A percentile compares a stretch with the other conserved stretches of the same genome.
phyloP scores from a whole-genome alignment of 352 stramenopile genomes.

The Phytopythium cucurbitacearum region DNA sequence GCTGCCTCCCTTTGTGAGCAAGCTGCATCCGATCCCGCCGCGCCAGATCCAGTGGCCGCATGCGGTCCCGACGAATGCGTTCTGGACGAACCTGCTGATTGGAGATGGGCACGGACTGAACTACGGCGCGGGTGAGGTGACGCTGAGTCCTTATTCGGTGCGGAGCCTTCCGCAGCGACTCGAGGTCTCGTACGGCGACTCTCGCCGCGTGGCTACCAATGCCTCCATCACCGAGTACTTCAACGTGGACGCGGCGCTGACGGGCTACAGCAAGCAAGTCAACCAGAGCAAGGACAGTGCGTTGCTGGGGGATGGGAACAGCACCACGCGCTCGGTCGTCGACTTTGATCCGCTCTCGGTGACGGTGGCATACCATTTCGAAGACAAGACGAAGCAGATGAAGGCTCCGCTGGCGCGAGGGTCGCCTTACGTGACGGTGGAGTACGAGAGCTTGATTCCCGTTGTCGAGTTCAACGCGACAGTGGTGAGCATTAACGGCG shows the following conservation, averaged over 20 bases:
- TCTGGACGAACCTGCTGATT: conserved; percentile 88
- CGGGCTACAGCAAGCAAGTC: conserved; percentile 43
- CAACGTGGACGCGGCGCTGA: conserved; percentile 69
- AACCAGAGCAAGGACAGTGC: conserved; percentile 12
- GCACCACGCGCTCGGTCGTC: conserved; percentile 50
- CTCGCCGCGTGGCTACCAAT: conserved; percentile 56
- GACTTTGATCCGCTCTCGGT: conserved; percentile 68
- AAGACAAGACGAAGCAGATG: conserved; percentile 43
- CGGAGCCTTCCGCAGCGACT: conserved; percentile 59
- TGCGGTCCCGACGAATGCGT: conserved; percentile 84
- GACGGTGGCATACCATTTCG: conserved; percentile 55
- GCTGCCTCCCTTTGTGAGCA: conserved; percentile 46
- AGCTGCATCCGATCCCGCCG: conserved; percentile 53
- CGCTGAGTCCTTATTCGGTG: conserved; percentile 81
- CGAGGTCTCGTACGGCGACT: conserved; percentile 82
- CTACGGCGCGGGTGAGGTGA: conserved; percentile 65
- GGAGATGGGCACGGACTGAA: conserved; percentile 71
- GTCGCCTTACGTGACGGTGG: conserved; percentile 76
- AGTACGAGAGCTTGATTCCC: conserved; percentile 66
- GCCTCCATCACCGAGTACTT: conserved; percentile 77
- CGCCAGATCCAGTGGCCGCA: conserved; percentile 40
- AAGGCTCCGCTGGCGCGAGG: conserved; percentile 53
- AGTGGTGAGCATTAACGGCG: conserved; percentile 48
- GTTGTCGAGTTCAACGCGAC: conserved; percentile 70
- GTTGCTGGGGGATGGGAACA: conserved; percentile 62